Evolutionary conservation across 2,329 filamentous ascomycete species (phyloP).

Genomic region (Cercospora beticola): DNA sequence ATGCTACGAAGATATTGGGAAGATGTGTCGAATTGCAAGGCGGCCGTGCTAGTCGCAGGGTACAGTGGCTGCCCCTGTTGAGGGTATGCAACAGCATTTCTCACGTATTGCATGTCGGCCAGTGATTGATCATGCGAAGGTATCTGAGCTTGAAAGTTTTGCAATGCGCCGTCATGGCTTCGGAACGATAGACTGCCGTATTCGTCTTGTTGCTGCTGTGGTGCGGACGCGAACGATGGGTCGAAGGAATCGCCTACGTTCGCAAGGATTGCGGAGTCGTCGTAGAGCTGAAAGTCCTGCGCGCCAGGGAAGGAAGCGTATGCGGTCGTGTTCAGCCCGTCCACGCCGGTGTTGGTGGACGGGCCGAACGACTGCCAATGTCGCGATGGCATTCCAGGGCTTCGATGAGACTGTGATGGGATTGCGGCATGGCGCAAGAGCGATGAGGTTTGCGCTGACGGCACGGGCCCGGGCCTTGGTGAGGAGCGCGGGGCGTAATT

Average conservation of each 20-base stretch:
- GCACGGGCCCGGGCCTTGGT: neutral
- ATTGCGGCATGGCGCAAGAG: neutral
- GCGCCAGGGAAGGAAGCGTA: slow-evolving; percentile 7
- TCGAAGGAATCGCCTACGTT: slow-evolving; percentile 5
- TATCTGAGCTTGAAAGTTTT: neutral
- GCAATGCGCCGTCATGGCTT: neutral
- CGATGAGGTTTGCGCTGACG: neutral
- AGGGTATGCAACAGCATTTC: neutral
- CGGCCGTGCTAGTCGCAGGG: neutral
- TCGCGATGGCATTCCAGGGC: slow-evolving; percentile 4
- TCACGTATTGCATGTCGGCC: slow-evolving; percentile 3
- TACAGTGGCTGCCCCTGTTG: neutral
- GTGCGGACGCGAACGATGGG: neutral
- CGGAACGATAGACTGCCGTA: neutral
- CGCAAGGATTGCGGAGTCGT: slow-evolving; percentile 7
- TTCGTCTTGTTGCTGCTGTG: neutral
- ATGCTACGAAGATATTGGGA: neutral
- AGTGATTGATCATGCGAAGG: neutral
- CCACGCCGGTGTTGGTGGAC: slow-evolving; percentile 17
- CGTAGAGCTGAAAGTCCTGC: slow-evolving; percentile 16
- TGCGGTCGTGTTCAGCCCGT: slow-evolving; percentile 4
- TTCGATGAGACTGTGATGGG: slow-evolving; percentile 7
- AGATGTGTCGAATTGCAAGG: neutral
- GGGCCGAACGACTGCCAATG: slow-evolving; percentile 19
- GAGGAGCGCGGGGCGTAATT: slow-evolving; percentile 17